Evolutionary conservation across 768 basidiomycete genomes (phyloP).

Genomic region (Imleria badia): DNA sequence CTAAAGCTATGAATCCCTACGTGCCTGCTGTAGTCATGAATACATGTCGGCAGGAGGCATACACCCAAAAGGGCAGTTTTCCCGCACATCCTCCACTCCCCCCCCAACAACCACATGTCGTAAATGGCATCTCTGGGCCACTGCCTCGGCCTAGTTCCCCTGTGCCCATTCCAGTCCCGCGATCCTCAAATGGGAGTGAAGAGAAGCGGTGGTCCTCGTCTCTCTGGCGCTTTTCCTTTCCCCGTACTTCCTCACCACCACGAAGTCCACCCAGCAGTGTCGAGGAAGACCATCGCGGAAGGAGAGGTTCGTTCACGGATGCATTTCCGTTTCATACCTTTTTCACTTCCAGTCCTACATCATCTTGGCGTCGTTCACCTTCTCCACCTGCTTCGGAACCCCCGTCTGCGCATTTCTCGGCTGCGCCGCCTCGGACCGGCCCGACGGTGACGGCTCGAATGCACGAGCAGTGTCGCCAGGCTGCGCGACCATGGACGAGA

Average conservation of each 20-base stretch:
- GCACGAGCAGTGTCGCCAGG: slow-evolving; percentile 35
- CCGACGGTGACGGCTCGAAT: slow-evolving; percentile 24
- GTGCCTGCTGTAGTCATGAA: slow-evolving; percentile 29
- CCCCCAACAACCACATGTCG: slow-evolving; percentile 11
- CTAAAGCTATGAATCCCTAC: slow-evolving; percentile 26
- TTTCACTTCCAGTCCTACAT: slow-evolving; percentile 32
- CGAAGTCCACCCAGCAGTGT: slow-evolving; percentile 22
- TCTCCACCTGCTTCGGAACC: slow-evolving; percentile 41
- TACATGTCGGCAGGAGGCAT: slow-evolving; percentile 27
- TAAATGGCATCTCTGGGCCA: slow-evolving; percentile 10
- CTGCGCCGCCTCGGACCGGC: slow-evolving; percentile 21
- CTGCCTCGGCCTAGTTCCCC: slow-evolving; percentile 28
- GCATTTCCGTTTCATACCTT: slow-evolving; percentile 49
- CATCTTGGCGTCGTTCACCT: slow-evolving; percentile 36
- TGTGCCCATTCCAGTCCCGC: slow-evolving; percentile 30
- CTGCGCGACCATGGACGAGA: slow-evolving; percentile 38
- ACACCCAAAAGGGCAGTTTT: slow-evolving; percentile 3
- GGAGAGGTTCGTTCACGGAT: slow-evolving; percentile 34
- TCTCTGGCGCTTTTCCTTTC: slow-evolving; percentile 37
- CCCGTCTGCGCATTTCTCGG: slow-evolving; percentile 28
- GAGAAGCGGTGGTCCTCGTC: slow-evolving; percentile 35
- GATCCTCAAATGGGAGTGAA: slow-evolving; percentile 31
- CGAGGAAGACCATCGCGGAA: slow-evolving; percentile 28
- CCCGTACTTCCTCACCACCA: slow-evolving; percentile 29
- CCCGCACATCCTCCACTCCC: slow-evolving; percentile 13